Evolutionary conservation across 306 rosid genomes (phyloP), one percentile per base, ranked within the genome.

Genomic region (Betula pendula): DNA sequence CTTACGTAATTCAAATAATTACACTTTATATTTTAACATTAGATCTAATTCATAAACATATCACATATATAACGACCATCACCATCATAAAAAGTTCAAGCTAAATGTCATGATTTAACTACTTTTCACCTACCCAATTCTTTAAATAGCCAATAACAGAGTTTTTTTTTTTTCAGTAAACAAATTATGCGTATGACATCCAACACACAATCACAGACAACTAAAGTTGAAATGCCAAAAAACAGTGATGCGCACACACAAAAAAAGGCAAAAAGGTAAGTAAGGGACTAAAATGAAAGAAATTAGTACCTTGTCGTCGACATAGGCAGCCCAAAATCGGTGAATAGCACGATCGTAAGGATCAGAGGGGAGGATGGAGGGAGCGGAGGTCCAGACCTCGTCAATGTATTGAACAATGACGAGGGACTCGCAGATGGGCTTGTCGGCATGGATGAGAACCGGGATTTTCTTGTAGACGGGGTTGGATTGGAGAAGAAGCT

Each of bases 381-480:
- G 78, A 3, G 50, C 82, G 20, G 83, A 80, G 40, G 81, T 5
- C 89, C 89, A 89, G 6, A 19, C 75, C 14, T 89, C 87, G 33
- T 89, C 88, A 2, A 87, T 65, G 62, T 90, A 90, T 14, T 90
- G 73, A 25, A 88, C 86, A 72, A 90, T 85, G 77, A 90, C 59
- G 35, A 75, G 70, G 59, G 92, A 90, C 60, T 90, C 92, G 15
- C 82, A 81, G 8, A 90, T 45, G 77, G 96, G 84, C 55, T 82
- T 84, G 55, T 75, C 89, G 0, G 6, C 53, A 15, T 87, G 93
- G 73, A 90, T 70, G 8, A 90, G 87, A 83, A 88, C 91, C 0
- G 90, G 91, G 68, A 88, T 60, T 74, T 85, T 90, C 84, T 90
- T 81, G 82, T 86, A 42, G 4, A 90, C 83, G 0, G 90, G 93